Base-by-base conservation (phyloP, 805 yeast species). In the Candida silvicultrix region DNA sequence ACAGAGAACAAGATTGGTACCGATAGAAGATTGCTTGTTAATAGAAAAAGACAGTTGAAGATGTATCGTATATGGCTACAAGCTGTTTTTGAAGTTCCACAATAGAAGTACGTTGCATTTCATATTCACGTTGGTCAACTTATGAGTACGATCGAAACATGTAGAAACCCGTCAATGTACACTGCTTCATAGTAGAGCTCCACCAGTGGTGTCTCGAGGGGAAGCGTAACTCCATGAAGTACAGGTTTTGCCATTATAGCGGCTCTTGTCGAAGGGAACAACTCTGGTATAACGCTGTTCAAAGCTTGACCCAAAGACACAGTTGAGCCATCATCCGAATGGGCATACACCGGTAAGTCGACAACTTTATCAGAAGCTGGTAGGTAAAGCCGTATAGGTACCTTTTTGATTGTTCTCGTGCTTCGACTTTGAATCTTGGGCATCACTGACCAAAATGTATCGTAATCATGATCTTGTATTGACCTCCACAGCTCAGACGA, bases 21-120 rank as follows among this genome's bases (percentile, higher is more conserved):
- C 1, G 99, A 94, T 68, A 77, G 97, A 62, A 71, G 99, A 56
- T 71, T 94, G 56, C 70, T 94, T 52, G 97, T 94, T 21, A 94
- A 94, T 64, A 75, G 99, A 58, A 90, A 92, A 67, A 83, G 92
- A 61, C 85, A 85, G 64, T 68, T 94, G 52, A 94, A 94, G 67
- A 94, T 94, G 99, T 94, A 88, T 63, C 74, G 99, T 58, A 87
- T 89, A 48, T 94, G 99, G 99, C 68, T 94, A 46, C 99, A 94
- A 68, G 98, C 94, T 1, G 89, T 88, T 22, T 92, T 92, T 63
- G 75, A 70, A 32, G 72, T 66, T 34, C 70, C 71, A 34, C 11
- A 15, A 9, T 16, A 16, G 6, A 5, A 18, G 11, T 22, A n/a
- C n/a, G n/a, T n/a, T n/a, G n/a, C n/a, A n/a, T n/a, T n/a, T n/a